Evolutionary conservation across 2,329 filamentous ascomycete species (phyloP).

Genomic region (Lecanicillium sp.): DNA sequence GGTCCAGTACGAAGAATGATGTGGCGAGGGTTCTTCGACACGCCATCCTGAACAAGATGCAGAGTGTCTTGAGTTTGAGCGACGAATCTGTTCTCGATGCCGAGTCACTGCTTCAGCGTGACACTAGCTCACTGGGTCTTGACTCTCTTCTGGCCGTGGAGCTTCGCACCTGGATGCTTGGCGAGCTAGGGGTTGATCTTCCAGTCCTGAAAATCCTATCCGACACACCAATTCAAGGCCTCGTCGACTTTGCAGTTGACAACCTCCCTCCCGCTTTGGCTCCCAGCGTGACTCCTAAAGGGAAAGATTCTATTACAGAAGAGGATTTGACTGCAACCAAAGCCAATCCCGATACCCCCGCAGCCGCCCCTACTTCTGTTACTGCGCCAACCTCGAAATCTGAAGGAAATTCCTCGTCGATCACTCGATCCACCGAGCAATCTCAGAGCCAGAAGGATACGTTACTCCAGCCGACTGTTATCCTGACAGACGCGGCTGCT

Average conservation of each 20-base stretch:
- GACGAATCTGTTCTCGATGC: not conserved
- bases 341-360: too few relatives aligned
- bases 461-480: too few relatives aligned
- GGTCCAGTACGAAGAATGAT: not conserved
- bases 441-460: too few relatives aligned
- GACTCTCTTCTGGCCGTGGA: conserved; percentile 22
- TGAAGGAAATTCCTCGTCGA: too few relatives aligned
- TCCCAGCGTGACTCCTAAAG: too few relatives aligned
- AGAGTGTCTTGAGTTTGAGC: not conserved
- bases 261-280: not conserved
- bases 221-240: not conserved
- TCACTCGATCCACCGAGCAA: too few relatives aligned
- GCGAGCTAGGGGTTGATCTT: conserved; percentile 35
- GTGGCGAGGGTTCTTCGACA: not conserved
- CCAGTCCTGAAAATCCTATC: conserved; percentile 34
- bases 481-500: too few relatives aligned
- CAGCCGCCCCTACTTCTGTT: too few relatives aligned
- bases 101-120: not conserved
- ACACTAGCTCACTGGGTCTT: conserved; percentile 17
- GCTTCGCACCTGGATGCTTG: conserved; percentile 41
- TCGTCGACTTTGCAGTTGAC: not conserved
- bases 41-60: not conserved
- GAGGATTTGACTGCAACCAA: too few relatives aligned
- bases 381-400: too few relatives aligned
- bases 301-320: too few relatives aligned